Percentiles rank a stretch among this genome's conserved stretches.
Conservation (phyloP, 1,284 basidiomycete genomes). For the Trichosporon sp. region DNA sequence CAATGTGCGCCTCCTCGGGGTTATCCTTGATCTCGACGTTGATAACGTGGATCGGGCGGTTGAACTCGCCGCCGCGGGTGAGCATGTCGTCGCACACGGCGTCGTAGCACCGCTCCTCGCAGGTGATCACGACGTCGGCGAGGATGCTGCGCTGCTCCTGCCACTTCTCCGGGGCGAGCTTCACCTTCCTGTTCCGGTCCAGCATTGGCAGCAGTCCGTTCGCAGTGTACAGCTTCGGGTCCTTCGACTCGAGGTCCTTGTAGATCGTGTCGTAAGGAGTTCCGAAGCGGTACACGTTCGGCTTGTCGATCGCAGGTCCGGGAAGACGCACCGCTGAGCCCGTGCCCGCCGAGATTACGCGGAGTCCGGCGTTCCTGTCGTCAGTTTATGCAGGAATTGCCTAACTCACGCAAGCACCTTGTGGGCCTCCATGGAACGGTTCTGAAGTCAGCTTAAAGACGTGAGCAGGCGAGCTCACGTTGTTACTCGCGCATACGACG, state of each 20-base stretch:
- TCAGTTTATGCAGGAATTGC: not conserved
- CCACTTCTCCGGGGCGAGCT: constrained; percentile 93
- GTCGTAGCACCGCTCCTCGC: constrained; percentile 98
- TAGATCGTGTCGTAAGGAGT: constrained; percentile 98
- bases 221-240: constrained; percentile 85
- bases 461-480: constrained; percentile 63
- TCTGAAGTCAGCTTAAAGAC: constrained; percentile 62
- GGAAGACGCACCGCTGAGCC: constrained; percentile 96
- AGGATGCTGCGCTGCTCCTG: constrained; percentile 78
- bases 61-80: constrained; percentile 83
- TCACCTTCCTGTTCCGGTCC: constrained; percentile 90
- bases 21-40: constrained; percentile 99
- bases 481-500: constrained; percentile 97
- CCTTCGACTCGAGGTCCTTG: constrained; percentile 85
- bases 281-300: constrained; percentile 95
- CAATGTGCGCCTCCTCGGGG: constrained; percentile 95
- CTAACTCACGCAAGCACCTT: constrained; percentile 78
- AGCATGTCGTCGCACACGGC: constrained; percentile 97
- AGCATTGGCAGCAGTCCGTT: constrained; percentile 98
- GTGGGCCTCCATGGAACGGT: constrained; percentile 99
- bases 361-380: constrained; percentile 73
- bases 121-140: constrained; percentile 96
- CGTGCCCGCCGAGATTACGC: constrained; percentile 91
- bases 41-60: constrained; percentile 91
- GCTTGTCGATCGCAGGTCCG: constrained; percentile 93